Evolutionary conservation across 441 rosid species (phyloP).

Genomic region (Aquilaria agallochum): DNA sequence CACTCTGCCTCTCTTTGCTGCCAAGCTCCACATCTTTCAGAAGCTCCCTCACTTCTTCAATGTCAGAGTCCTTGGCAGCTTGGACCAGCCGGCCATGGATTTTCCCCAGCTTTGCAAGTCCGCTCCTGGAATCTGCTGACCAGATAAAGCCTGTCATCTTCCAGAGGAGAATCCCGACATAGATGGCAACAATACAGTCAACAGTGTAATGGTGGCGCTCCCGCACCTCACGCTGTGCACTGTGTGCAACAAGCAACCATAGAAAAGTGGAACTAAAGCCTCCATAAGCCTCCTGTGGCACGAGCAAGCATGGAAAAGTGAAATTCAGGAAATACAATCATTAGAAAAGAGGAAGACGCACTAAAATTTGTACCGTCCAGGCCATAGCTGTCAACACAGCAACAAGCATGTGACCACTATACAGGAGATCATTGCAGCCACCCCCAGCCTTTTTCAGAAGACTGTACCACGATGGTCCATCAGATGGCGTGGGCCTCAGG

Average conservation of each 20-base stretch:
- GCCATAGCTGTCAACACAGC: slow-evolving; percentile 95
- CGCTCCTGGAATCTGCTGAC: slow-evolving; percentile 39
- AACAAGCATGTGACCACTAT: slow-evolving; percentile 96
- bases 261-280: slow-evolving; percentile 70
- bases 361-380: slow-evolving; percentile 61
- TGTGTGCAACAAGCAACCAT: slow-evolving; percentile 79
- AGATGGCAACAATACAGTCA: slow-evolving; percentile 84
- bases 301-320: background rate
- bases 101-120: slow-evolving; percentile 51
- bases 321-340: background rate
- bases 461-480: slow-evolving; percentile 75
- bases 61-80: slow-evolving; percentile 88
- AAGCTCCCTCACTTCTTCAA: slow-evolving; percentile 72
- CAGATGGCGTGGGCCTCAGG: slow-evolving; percentile 61
- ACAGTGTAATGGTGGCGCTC: slow-evolving; percentile 89
- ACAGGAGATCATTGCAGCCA: slow-evolving; percentile 94
- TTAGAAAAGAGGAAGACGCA: background rate
- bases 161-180: slow-evolving; percentile 87
- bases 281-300: slow-evolving; percentile 84
- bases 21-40: slow-evolving; percentile 59
- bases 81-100: slow-evolving; percentile 62
- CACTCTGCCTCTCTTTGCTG: slow-evolving; percentile 32
- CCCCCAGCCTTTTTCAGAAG: slow-evolving; percentile 86
- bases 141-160: slow-evolving; percentile 86
- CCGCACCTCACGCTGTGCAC: slow-evolving; percentile 81